These are phyloP conservation scores for Stemphylium lycopersici DNA, from an alignment of 2,329 filamentous ascomycete genomes.

Conservation along the genomic window DNA sequence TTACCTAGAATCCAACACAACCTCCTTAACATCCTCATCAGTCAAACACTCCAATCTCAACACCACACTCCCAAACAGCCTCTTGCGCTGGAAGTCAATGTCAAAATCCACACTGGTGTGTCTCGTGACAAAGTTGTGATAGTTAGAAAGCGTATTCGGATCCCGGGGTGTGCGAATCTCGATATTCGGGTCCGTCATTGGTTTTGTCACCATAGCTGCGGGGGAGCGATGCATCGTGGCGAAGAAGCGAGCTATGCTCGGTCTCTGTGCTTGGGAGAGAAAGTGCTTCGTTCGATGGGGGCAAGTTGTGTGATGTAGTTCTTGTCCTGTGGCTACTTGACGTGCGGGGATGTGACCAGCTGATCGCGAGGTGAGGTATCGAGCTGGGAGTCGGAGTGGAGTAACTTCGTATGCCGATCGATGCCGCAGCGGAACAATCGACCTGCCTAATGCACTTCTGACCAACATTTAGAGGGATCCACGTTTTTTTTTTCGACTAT, in stretches of 20 bases:
- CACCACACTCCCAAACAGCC: conserved; percentile 76
- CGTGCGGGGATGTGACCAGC: not conserved
- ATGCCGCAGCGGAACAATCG: conserved; percentile 15
- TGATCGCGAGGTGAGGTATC: conserved; percentile 14
- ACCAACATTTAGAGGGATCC: conserved; percentile 7
- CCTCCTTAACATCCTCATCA: conserved; percentile 72
- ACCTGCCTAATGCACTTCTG: conserved; percentile 20
- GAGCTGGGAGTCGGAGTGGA: conserved; percentile 14
- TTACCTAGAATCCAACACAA: conserved; percentile 82
- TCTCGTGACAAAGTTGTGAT: conserved; percentile 81
- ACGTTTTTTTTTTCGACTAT: not conserved
- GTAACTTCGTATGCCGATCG: conserved; percentile 20
- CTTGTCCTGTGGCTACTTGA: not conserved
- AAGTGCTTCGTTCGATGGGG: not conserved
- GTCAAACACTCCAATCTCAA: conserved; percentile 80
- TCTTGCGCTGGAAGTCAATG: conserved; percentile 82
- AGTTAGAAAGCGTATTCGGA: conserved; percentile 91
- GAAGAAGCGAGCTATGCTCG: not conserved
- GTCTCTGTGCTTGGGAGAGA: not conserved
- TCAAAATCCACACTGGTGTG: conserved; percentile 83
- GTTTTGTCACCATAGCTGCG: conserved; percentile 45
- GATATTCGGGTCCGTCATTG: conserved; percentile 45
- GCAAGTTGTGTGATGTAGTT: not conserved
- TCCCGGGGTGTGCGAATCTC: conserved; percentile 65
- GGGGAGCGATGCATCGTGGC: conserved; percentile 31